Evolutionary conservation across 192 early-diverging fungal genomes (phyloP), one percentile per base, ranked within the genome.

Genomic region (Coemansia sp.): DNA sequence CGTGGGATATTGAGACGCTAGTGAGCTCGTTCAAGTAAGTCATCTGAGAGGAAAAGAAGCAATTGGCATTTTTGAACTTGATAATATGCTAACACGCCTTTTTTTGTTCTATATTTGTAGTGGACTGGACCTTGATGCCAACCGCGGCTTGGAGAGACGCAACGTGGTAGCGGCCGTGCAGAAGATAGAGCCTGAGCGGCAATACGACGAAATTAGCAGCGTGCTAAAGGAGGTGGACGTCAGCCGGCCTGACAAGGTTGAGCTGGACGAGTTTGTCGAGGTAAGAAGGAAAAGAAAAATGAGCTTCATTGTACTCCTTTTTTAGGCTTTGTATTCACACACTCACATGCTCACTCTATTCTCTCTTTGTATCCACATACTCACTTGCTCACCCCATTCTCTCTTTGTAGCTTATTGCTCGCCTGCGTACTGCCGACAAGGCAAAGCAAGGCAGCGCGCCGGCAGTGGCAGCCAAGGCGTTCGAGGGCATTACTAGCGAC

Each of bases 251-350:
- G 88, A 88, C 43, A 87, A 89, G 71, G 87, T 92, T 53, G 91
- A 92, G 69, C 78, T 90, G 13, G 92, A 94, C 70, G 92, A 94
- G 69, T 92, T 91, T 82, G 84, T 92, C 21, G 92, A 92, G 79
- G 90, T 88, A 86, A 80, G 74, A 19, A 10, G 32, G 14, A 33
- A n/a, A 16, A n/a, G 30, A 50, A 19, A 49, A 49, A 58, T 11
- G 42, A 58, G 40, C 57, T 21, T 17, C 30, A 42, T 53, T 53
- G 11, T 53, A 53, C 2, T 26, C 23, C 23, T 26, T 26, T 26
- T 26, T 26, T 26, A 26, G 23, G 0, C 23, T 53, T 53, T 53
- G 50, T 53, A 26, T 30, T 50, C 21, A 50, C 21, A 23, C 47
- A 19, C 47, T 50, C n/a, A 17, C 42, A 6, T 7, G 3, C 35